Base-by-base conservation (phyloP, 176 grass and related monocot species). In the Avena sativa region DNA sequence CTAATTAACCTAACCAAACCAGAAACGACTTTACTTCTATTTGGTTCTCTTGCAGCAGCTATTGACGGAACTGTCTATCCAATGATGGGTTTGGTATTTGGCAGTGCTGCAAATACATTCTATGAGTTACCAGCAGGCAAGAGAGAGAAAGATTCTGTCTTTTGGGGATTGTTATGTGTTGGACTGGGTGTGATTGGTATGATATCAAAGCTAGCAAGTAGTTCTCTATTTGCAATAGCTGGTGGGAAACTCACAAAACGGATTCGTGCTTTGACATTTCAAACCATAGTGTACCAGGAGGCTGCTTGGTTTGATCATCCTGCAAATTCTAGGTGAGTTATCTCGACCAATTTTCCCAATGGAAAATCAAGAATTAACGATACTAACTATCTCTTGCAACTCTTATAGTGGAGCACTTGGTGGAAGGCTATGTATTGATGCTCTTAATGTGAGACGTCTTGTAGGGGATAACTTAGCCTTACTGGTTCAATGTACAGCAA, bases 231-330 rank as follows among this genome's bases (percentile, higher is more conserved):
- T 70, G 95, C 84, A 77, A 78, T 94, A 38, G 95, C 95, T 55
- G 95, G 95, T 30, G 95, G 90, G 47, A 97, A 92, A 87, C 87
- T 97, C 12, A 88, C 92, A 44, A 81, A 94, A 83, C 87, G 89
- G 23, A 91, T 92, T 52, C 92, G 92, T 44, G 78, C 90, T 77
- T 74, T 91, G 46, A 87, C 92, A 60, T 97, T 97, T 66, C 67
- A 72, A 61, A 91, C 49, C 46, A 86, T 94, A 11, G 82, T 92
- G 40, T 78, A 87, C 81, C 92, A 94, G 76, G 92, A 97, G 72
- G 78, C 94, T 51, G 77, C 84, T 74, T 94, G 95, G 95, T 97
- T 97, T 84, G 95, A 97, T 62, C 11, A 94, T 71, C 65, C 92
- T 84, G 19, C 14, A 52, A 94, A 97, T 82, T 94, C 90, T 12